Evolutionary conservation across 1,284 basidiomycete species (phyloP).

Genomic region (Amylostereum chailletii): DNA sequence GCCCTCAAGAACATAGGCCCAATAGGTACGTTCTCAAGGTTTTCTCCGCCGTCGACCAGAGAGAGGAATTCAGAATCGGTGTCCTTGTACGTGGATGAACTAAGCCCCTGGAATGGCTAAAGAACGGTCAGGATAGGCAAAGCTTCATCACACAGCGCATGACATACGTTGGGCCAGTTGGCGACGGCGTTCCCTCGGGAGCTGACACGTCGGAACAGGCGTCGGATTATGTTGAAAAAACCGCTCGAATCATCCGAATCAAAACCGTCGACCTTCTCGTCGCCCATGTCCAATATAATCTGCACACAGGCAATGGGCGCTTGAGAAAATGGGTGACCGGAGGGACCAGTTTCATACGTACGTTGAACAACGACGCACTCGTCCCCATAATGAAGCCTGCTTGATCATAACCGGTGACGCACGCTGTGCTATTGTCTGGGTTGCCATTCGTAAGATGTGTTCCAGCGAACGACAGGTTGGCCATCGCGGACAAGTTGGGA

Average conservation of each 20-base stretch:
- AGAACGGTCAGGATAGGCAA: background rate
- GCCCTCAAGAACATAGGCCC: slow-evolving; percentile 56
- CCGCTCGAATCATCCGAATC: too few species aligned
- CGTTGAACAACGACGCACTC: slow-evolving; percentile 57
- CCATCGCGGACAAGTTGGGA: slow-evolving; percentile 50
- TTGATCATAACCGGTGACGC: slow-evolving; percentile 60
- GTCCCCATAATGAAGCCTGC: slow-evolving; percentile 59
- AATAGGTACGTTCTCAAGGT: slow-evolving; percentile 57
- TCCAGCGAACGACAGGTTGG: slow-evolving; percentile 50
- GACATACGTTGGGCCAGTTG: slow-evolving; percentile 52
- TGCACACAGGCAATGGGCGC: too few species aligned
- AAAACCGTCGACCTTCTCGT: too few species aligned
- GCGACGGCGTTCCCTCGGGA: slow-evolving; percentile 42
- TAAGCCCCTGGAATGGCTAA: slow-evolving; percentile 45
- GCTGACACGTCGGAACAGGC: too few species aligned
- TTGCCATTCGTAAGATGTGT: slow-evolving; percentile 46
- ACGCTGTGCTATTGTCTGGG: slow-evolving; percentile 40
- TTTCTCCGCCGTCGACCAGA: slow-evolving; percentile 53
- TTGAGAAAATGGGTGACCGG: too few species aligned
- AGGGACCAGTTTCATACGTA: slow-evolving; percentile 17
- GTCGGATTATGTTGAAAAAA: too few species aligned
- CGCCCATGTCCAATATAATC: too few species aligned
- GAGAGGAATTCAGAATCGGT: slow-evolving; percentile 40
- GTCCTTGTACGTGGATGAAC: slow-evolving; percentile 31
- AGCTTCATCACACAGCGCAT: background rate